A percentile compares a stretch with the other conserved stretches of the same genome.
These are phyloP conservation scores for Colletotrichum tabaci DNA, from an alignment of 2,329 filamentous ascomycete species.

Conservation along the genomic window DNA sequence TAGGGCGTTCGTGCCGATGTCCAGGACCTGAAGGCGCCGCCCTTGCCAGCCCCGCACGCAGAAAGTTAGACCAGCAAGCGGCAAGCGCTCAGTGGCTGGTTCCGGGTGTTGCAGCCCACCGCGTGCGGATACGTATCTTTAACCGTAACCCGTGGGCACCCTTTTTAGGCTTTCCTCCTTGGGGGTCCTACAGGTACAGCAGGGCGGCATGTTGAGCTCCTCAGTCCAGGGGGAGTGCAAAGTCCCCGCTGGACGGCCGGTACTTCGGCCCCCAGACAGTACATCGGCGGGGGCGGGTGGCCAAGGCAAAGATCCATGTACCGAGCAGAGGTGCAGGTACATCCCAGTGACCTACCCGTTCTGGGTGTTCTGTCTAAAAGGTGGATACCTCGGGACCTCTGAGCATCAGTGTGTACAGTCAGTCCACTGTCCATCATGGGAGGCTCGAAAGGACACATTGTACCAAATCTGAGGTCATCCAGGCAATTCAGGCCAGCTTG, in stretches of 20 bases:
- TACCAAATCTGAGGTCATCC: constrained; percentile 40
- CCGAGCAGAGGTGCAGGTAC: constrained; percentile 9
- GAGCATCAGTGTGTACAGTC: constrained; percentile 16
- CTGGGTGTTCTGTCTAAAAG: constrained; percentile 40
- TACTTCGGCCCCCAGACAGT: constrained; percentile 30
- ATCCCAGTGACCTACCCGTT: constrained; percentile 39
- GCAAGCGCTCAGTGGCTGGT: constrained; percentile 33
- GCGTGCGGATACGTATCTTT: constrained; percentile 38
- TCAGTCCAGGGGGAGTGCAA: too few species aligned
- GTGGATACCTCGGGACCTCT: constrained; percentile 38
- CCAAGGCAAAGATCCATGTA: constrained; percentile 25
- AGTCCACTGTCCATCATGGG: constrained; percentile 26
- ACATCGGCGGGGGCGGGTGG: constrained; percentile 1
- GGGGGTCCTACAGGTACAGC: too few species aligned
- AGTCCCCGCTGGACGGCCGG: not conserved
- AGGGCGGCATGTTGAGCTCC: too few species aligned
- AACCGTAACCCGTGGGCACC: constrained; percentile 26
- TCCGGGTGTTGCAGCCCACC: constrained; percentile 31
- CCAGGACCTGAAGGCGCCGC: constrained; percentile 31
- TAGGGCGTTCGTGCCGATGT: constrained; percentile 35
- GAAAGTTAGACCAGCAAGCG: constrained; percentile 17
- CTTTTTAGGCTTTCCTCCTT: not conserved
- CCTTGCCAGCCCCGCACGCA: constrained; percentile 24
- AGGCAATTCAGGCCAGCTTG: constrained; percentile 39
- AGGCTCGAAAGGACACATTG: constrained; percentile 43